A percentile compares a stretch with the other conserved stretches of the same genome.
phyloP scores from a whole-genome alignment of 1,139 yeast genomes.

The Kurtzmaniella quercitrusa region DNA sequence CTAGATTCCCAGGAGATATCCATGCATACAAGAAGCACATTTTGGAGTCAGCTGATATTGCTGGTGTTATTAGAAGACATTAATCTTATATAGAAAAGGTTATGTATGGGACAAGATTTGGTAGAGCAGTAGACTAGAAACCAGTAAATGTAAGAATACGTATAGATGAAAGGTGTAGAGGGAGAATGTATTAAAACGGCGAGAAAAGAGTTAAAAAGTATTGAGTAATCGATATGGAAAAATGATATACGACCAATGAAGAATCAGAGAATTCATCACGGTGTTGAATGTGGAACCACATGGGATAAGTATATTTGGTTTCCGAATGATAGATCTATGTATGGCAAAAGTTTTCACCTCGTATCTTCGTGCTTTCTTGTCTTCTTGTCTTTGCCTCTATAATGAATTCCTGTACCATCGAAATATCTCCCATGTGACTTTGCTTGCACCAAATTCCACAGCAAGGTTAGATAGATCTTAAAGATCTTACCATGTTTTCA shows the following conservation, averaged over 20 bases:
- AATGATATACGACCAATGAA: too few species aligned
- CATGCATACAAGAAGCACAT: slow-evolving; percentile 88
- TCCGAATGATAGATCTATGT: too few species aligned
- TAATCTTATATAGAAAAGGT: slow-evolving; percentile 17
- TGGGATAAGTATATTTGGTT: too few species aligned
- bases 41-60: slow-evolving; percentile 65
- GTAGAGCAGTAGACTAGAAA: not conserved
- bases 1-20: slow-evolving; percentile 77
- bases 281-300: too few species aligned
- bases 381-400: not conserved
- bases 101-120: not conserved
- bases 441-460: not conserved
- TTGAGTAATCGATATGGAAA: too few species aligned
- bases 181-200: too few species aligned
- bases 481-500: slow-evolving; percentile 11
- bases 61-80: slow-evolving; percentile 89
- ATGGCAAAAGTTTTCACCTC: too few species aligned
- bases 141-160: too few species aligned
- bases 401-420: not conserved
- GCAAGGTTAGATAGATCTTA: not conserved
- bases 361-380: too few species aligned
- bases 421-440: not conserved
- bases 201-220: too few species aligned
- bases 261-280: too few species aligned
- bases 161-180: not conserved